These are phyloP conservation scores for Lenwebbia sp. DNA, from an alignment of 345 rosid genomes.

Conservation along the genomic window DNA sequence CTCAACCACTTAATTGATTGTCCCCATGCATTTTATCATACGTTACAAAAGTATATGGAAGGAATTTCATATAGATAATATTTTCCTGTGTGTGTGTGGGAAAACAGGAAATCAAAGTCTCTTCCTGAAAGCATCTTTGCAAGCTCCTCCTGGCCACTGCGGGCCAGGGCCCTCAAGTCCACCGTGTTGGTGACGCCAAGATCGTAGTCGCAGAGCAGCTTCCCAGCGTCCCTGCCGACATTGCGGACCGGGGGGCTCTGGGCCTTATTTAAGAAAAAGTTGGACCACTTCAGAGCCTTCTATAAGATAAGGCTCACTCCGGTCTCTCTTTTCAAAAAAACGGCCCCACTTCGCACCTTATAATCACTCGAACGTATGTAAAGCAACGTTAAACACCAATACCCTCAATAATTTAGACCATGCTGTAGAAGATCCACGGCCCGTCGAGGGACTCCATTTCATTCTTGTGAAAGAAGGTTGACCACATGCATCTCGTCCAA, in stretches of 20 bases:
- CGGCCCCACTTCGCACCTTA: neutral
- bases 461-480: neutral
- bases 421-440: neutral
- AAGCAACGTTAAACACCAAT: neutral
- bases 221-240: neutral
- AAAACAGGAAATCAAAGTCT: no score
- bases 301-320: neutral
- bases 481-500: neutral
- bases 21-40: no score
- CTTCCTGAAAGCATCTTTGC: no score
- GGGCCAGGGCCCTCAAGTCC: no score
- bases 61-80: no score
- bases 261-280: neutral
- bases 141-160: no score
- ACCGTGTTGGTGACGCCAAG: no score
- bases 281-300: neutral
- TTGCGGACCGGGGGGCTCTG: neutral
- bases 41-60: no score
- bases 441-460: neutral
- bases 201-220: no score
- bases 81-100: no score
- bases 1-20: neutral
- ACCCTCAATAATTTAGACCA: neutral
- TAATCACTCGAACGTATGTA: neutral
- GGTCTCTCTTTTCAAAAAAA: neutral